phyloP scores from a whole-genome alignment of 148 eudicot genomes.

The Cornus florida region DNA sequence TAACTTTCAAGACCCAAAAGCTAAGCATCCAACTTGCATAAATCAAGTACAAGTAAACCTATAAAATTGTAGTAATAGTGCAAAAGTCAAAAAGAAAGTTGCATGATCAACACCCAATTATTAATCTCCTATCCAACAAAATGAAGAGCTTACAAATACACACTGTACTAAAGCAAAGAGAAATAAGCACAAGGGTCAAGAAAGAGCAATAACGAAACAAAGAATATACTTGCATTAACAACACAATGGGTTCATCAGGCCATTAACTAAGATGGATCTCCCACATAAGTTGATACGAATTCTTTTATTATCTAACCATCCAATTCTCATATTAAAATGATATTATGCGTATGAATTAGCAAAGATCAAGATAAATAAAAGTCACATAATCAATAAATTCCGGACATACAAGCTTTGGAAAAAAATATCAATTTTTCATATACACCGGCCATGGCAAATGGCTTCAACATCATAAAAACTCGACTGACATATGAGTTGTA shows the following conservation, averaged over 20 bases:
- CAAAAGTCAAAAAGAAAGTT: neutral
- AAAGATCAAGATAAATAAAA: neutral
- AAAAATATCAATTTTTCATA: neutral
- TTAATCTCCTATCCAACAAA: too few relatives aligned
- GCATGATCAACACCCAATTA: neutral
- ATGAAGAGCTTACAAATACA: neutral
- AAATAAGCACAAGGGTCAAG: neutral
- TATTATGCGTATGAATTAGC: neutral
- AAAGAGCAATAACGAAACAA: neutral
- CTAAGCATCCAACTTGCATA: neutral
- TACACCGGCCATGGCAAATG: neutral
- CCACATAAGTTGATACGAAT: neutral
- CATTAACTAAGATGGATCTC: neutral
- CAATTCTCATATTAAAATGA: neutral
- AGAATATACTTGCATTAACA: neutral
- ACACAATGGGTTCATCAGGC: neutral
- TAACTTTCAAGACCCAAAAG: neutral
- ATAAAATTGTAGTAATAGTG: too few relatives aligned
- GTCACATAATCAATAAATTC: neutral
- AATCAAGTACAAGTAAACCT: neutral
- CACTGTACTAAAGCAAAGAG: neutral
- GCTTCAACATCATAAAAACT: neutral
- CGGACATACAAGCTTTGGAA: neutral
- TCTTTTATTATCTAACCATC: neutral
- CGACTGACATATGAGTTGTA: too few relatives aligned